Evolutionary conservation across 2,329 filamentous ascomycete species (phyloP), one percentile per base, ranked within the genome.

Genomic region (Ceratocystis eucalypticola): DNA sequence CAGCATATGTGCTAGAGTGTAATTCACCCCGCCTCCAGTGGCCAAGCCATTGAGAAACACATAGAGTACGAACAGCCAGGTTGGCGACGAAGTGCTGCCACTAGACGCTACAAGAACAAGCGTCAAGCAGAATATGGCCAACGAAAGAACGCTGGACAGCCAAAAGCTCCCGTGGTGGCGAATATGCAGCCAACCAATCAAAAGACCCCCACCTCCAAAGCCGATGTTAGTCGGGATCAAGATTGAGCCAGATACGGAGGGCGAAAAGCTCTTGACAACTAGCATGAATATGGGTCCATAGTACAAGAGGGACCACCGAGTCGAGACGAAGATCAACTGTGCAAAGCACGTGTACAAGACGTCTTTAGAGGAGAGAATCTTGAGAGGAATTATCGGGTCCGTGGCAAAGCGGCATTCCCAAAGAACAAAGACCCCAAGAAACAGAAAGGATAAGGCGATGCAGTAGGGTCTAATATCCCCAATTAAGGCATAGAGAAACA

Each of bases 161-260:
- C 88, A 95, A 74, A 91, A 96, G 69, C 86, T 87, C 1, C 88
- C 87, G 1, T 80, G 78, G 22, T 87, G 84, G 22, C 84, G 84
- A 71, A 95, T 87, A 73, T 95, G 91, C 17, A 94, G 76, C 75
- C 82, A 84, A 7, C 91, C 91, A 15, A 88, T 86, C 3, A 89
- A 70, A 0, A 95, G 75, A 0, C 89, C 88, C 28, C 90, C 91
- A 1, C 82, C 71, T 0, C 85, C 89, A 71, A 95, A 95, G 1
- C 89, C 91, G 5, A 84, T 73, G 74, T 95, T 95, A 0, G 90
- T 94, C 0, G 91, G 89, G 61, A 95, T 83, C 5, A 95, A 80
- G 45, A 93, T 86, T 3, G 87, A 81, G 2, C 90, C 91, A 1
- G 89, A 87, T 1, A 83, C 78, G 0, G 88, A 86, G 0, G 88